phyloP scores from a whole-genome alignment of 768 basidiomycete genomes.

The Serendipita vermifera region DNA sequence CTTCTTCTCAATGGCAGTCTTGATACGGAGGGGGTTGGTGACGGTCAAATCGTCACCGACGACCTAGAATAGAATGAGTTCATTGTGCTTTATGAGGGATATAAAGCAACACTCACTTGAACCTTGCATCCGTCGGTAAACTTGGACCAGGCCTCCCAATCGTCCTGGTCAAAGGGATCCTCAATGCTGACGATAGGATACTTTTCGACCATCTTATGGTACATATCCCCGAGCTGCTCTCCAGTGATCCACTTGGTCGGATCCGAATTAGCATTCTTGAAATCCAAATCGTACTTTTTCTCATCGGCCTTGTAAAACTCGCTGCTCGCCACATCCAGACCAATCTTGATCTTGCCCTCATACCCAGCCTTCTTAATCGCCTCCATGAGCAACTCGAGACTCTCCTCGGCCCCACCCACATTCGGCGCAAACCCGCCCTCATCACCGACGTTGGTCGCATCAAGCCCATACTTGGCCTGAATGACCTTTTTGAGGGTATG shows the following conservation, averaged over 20 bases:
- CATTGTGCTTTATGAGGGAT: no score
- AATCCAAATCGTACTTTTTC: constrained; percentile 97
- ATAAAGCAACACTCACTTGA: constrained; percentile 21
- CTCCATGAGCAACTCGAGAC: constrained; percentile 86
- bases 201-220: constrained; percentile 73
- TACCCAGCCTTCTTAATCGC: constrained; percentile 98
- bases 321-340: constrained; percentile 94
- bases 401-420: constrained; percentile 92
- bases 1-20: constrained; percentile 98
- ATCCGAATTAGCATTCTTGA: constrained; percentile 99
- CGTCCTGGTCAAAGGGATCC: constrained; percentile 99
- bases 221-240: constrained; percentile 81
- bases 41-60: constrained; percentile 96
- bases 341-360: constrained; percentile 97
- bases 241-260: constrained; percentile 92
- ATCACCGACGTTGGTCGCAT: constrained; percentile 98
- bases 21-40: constrained; percentile 93
- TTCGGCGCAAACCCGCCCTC: constrained; percentile 99
- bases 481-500: constrained; percentile 99
- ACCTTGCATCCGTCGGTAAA: constrained; percentile 69
- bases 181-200: constrained; percentile 94
- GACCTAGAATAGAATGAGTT: constrained; percentile 46
- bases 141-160: constrained; percentile 96
- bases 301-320: constrained; percentile 99
- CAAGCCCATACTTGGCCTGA: constrained; percentile 96